phyloP scores from a whole-genome alignment of 352 stramenopile species.

The Globisporangium iwayamae region DNA sequence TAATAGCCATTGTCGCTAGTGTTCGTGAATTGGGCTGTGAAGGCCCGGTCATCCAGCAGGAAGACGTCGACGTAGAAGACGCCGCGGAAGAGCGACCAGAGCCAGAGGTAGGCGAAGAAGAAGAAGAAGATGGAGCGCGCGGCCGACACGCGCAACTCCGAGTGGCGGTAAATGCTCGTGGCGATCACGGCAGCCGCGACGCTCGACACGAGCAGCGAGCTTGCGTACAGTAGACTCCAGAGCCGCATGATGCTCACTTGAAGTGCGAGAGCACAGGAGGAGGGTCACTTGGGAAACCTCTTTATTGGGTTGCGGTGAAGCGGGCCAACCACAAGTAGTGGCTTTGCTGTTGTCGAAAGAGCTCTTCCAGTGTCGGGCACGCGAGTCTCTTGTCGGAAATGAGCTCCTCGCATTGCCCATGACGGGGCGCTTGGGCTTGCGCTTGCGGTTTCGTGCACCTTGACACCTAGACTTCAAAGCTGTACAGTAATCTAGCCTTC shows the following conservation, averaged over 20 bases:
- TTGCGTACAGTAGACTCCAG: constrained; percentile 46
- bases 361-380: no score
- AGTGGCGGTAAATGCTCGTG: constrained; percentile 30
- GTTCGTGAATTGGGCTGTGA: constrained; percentile 12
- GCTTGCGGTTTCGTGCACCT: no score
- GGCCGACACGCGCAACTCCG: constrained; percentile 35
- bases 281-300: no score
- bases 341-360: no score
- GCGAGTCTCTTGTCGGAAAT: no score
- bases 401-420: no score
- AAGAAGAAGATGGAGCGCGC: constrained; percentile 51
- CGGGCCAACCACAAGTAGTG: no score
- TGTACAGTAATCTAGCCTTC: no score
- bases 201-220: constrained; percentile 35
- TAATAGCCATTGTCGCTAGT: neutral
- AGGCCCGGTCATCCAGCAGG: constrained; percentile 17
- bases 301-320: no score
- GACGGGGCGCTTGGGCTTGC: no score
- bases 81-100: constrained; percentile 52
- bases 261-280: no score
- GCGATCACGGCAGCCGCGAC: constrained; percentile 36
- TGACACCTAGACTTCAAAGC: no score
- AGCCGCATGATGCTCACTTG: constrained; percentile 20
- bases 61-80: constrained; percentile 44
- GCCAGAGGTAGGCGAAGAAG: constrained; percentile 59